Percentiles rank a stretch among this genome's conserved stretches.
These are phyloP conservation scores for Mikania micrantha DNA, from an alignment of 129 eudicot genomes.

Conservation along the genomic window DNA sequence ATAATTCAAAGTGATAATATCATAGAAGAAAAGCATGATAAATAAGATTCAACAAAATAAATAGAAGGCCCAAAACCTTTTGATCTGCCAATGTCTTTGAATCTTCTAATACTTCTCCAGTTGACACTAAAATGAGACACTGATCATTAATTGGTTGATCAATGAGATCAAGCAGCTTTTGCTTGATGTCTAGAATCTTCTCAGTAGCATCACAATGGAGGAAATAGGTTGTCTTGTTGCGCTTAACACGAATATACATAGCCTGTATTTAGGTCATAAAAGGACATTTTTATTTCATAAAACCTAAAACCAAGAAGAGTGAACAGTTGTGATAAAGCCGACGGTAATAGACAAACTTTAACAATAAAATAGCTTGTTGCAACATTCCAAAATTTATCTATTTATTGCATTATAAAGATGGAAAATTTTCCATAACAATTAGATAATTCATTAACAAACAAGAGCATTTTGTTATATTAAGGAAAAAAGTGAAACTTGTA, in stretches of 20 bases:
- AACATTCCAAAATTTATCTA: neutral
- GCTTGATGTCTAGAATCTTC: conserved; percentile 70
- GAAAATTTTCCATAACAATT: neutral
- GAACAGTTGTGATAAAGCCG: neutral
- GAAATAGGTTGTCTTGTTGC: conserved; percentile 86
- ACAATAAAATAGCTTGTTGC: neutral
- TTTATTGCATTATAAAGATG: neutral
- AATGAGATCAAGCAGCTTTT: conserved; percentile 60
- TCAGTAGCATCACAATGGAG: conserved; percentile 88
- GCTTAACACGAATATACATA: conserved; percentile 95
- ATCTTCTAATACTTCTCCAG: conserved; percentile 72
- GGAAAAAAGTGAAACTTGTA: neutral
- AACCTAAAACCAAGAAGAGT: neutral
- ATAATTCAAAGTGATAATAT: neutral
- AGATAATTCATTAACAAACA: neutral
- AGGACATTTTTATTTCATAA: neutral
- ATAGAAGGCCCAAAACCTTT: conserved; percentile 42
- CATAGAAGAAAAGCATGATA: neutral
- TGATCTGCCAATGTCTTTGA: conserved; percentile 92
- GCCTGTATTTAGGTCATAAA: conserved; percentile 39
- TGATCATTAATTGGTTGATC: conserved; percentile 83
- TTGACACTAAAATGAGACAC: conserved; percentile 55
- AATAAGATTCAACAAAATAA: neutral
- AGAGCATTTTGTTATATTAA: neutral
- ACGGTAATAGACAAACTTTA: neutral